phyloP scores from a whole-genome alignment of 805 yeast genomes.

The Saccharomycopsis sp. region DNA sequence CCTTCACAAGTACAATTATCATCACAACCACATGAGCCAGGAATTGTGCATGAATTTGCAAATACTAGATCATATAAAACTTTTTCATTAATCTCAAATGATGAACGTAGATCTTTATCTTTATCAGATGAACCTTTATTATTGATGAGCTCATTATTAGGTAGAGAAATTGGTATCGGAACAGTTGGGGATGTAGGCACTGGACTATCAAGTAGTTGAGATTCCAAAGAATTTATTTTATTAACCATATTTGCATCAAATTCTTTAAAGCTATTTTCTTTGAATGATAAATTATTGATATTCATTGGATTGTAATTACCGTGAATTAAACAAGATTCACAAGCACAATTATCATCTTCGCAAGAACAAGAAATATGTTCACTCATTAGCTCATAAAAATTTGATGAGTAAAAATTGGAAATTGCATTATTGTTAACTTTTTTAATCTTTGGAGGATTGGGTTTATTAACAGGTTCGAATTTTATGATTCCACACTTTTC shows the following conservation, averaged over 20 bases:
- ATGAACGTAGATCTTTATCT: not conserved
- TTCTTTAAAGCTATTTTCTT: too few relatives aligned
- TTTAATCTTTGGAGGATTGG: not conserved
- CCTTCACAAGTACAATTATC: constrained; percentile 17
- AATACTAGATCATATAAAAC: constrained; percentile 13
- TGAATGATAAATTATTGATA: not conserved
- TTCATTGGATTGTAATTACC: constrained; percentile 1
- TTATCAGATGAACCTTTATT: too few relatives aligned
- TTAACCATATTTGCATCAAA: not conserved
- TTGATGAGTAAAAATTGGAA: too few relatives aligned
- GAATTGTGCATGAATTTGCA: constrained; percentile 18
- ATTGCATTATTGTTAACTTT: too few relatives aligned
- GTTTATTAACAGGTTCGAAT: constrained; percentile 1
- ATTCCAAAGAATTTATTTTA: too few relatives aligned
- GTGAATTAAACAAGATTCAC: constrained; percentile 13
- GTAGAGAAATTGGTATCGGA: not conserved
- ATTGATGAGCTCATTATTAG: not conserved
- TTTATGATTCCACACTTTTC: constrained; percentile 9
- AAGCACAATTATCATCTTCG: constrained; percentile 15
- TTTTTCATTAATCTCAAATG: not conserved
- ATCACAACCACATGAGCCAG: constrained; percentile 18
- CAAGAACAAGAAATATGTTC: constrained; percentile 10
- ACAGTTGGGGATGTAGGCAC: not conserved
- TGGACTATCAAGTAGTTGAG: too few relatives aligned
- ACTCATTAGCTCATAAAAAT: too few relatives aligned